phyloP scores from a whole-genome alignment of 768 basidiomycete species.

The Galerina marginata region DNA sequence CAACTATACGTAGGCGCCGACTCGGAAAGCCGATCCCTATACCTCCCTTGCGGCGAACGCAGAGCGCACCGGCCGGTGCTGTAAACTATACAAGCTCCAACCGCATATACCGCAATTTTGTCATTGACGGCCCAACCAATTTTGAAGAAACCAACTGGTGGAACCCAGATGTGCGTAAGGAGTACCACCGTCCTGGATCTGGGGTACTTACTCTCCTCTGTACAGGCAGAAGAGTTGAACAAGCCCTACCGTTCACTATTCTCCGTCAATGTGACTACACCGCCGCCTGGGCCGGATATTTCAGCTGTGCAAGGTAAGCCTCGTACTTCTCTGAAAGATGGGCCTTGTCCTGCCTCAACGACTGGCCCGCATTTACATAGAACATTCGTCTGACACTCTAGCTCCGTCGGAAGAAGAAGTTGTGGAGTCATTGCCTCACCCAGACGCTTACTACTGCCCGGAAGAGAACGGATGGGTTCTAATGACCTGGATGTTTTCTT shows the following conservation, averaged over 20 bases:
- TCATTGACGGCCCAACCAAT: slow-evolving; percentile 67
- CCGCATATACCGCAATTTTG: no score
- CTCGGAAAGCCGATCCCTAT: no score
- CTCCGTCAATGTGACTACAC: slow-evolving; percentile 52
- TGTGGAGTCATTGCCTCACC: slow-evolving; percentile 75
- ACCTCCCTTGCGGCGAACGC: slow-evolving; percentile 14
- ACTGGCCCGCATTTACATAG: no score
- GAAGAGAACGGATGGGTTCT: slow-evolving; percentile 86
- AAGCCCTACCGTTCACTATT: slow-evolving; percentile 75
- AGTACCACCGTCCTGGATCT: slow-evolving; percentile 62
- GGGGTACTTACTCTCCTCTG: slow-evolving; percentile 74
- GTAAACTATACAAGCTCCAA: no score
- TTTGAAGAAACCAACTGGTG: slow-evolving; percentile 75
- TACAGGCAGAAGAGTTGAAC: slow-evolving; percentile 71
- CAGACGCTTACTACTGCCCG: slow-evolving; percentile 82
- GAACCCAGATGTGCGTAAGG: slow-evolving; percentile 56
- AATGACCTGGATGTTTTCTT: slow-evolving; percentile 69
- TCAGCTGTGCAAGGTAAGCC: no score
- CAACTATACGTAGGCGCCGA: no score
- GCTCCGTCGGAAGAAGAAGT: slow-evolving; percentile 63
- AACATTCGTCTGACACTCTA: slow-evolving; percentile 21
- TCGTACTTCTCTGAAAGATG: no score
- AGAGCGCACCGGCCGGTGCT: no score
- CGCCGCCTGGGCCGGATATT: slow-evolving; percentile 23
- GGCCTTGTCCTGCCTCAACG: no score